Conservation (phyloP, 805 yeast species). For the Yarrowia sp. region DNA sequence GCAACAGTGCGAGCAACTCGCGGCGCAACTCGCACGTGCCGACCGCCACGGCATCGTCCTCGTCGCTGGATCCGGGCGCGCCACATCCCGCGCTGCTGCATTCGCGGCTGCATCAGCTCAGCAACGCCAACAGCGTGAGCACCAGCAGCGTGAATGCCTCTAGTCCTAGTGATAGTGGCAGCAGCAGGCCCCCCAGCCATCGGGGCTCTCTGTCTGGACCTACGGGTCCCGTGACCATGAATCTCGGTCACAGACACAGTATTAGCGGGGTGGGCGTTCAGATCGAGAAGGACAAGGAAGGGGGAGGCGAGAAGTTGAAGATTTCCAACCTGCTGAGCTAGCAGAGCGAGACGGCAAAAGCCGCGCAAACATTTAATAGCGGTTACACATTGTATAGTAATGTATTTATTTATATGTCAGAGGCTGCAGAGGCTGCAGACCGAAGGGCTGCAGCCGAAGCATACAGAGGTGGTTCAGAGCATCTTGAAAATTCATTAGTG, state of each 20-base stretch:
- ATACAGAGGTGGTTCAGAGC: no score
- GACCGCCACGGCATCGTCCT: conserved; percentile 18
- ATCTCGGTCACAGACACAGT: neutral
- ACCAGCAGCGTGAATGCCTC: conserved; percentile 1
- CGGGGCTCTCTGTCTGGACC: conserved; percentile 6
- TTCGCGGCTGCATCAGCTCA: conserved; percentile 8
- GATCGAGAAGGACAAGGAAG: conserved; percentile 1
- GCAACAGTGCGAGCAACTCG: conserved; percentile 30
- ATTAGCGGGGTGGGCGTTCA: neutral
- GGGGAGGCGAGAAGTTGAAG: conserved; percentile 2
- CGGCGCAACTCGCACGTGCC: conserved; percentile 32
- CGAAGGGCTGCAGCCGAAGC: no score
- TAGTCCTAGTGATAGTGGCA: neutral
- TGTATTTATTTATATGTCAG: conserved; percentile 10
- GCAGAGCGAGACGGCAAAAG: neutral
- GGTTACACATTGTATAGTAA: conserved; percentile 19
- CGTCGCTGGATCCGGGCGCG: neutral
- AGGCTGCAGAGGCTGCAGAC: neutral
- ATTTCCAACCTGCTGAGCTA: conserved; percentile 9
- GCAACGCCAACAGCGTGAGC: neutral
- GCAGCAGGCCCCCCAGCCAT: conserved; percentile 10
- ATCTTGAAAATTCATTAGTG: no score
- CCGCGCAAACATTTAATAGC: conserved; percentile 12
- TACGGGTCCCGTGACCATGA: neutral
- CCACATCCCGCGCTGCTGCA: conserved; percentile 22